Evolutionary conservation across 2,329 filamentous ascomycete species (phyloP), one percentile per base, ranked within the genome.

Genomic region (Phialophora expanda): DNA sequence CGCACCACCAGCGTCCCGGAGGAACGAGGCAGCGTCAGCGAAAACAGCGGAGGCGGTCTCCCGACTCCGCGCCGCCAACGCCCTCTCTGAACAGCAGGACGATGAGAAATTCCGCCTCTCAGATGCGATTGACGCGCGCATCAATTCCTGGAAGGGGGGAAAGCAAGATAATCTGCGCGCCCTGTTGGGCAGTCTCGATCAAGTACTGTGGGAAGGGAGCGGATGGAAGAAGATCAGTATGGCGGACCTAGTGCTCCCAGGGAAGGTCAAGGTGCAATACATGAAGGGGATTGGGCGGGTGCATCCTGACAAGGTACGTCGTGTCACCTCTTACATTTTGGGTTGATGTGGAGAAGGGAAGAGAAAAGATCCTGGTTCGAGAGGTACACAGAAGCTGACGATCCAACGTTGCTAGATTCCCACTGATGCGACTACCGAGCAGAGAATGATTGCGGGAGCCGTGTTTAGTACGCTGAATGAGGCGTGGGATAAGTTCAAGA

Each of bases 271-370:
- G 86, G 90, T 99, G 70, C 84, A 91, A 66, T 99, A 99, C 77
- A 98, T 99, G 95, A 97, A 97, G 86, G 95, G 94, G 5, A 98
- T 99, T 84, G 92, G 90, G 11, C 98, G 97, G 84, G 95, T 95
- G 72, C 95, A 99, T 84, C 95, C 95, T 67, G 95, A 99, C 78
- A 99, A 99, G 90, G 95, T 97, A 84, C 66, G 66, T 66, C 26
- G 14, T 41, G 34, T 41, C 32, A n/a, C 11, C 58, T n/a, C 5
- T 26, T 61, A 7, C 62, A 34, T 22, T 8, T 38, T 9, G 7
- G 24, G 32, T 59, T 20, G 54, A 22, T n/a, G 20, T 24, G 28
- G 9, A 24, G 24, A 17, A 17, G 14, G 17, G 38, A n/a, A 17
- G 38, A n/a, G 38, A 44, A 5, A 38, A 14, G 24, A 24, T 5